Evolutionary conservation across 2,329 filamentous ascomycete species (phyloP).

Genomic region (Neofusicoccum sp.): DNA sequence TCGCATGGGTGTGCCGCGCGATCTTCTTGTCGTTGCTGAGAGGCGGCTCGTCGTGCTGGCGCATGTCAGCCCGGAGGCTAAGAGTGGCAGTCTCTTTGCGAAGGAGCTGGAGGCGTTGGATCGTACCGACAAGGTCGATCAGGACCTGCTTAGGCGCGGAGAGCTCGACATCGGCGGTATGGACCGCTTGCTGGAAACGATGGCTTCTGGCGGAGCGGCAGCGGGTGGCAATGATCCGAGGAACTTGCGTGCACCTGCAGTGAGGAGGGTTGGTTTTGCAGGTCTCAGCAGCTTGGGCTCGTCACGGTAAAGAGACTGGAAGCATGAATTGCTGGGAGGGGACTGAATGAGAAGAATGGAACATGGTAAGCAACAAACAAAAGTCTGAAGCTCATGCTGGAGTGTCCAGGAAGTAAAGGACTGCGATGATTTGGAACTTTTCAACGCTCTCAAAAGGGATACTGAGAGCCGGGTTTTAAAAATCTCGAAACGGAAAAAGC

Average conservation of each 20-base stretch:
- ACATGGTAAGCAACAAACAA: background rate
- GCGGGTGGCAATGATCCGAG: background rate
- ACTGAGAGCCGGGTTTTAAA: too few species aligned
- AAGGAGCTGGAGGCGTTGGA: slow-evolving; percentile 33
- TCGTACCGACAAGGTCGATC: slow-evolving; percentile 35
- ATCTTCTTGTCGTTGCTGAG: slow-evolving; percentile 44
- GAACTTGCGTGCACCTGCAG: background rate
- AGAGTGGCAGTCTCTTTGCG: slow-evolving; percentile 30
- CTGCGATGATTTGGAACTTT: too few species aligned
- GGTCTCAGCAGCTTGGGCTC: slow-evolving; percentile 11
- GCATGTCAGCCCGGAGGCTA: slow-evolving; percentile 28
- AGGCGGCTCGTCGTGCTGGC: slow-evolving; percentile 46
- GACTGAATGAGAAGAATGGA: background rate
- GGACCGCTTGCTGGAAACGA: slow-evolving; percentile 44
- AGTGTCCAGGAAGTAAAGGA: too few species aligned
- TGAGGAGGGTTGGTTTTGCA: slow-evolving; percentile 19
- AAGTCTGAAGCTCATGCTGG: slow-evolving; percentile 6
- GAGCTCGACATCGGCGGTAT: slow-evolving; percentile 50
- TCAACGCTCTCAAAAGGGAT: too few species aligned
- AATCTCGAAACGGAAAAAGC: too few species aligned
- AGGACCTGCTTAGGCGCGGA: slow-evolving; percentile 43
- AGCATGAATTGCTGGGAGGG: background rate
- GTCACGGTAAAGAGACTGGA: background rate
- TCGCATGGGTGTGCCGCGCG: slow-evolving; percentile 44
- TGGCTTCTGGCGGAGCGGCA: slow-evolving; percentile 22